Base-by-base conservation (phyloP, 2,329 filamentous ascomycete genomes). In the Colletotrichum euphorbiae region DNA sequence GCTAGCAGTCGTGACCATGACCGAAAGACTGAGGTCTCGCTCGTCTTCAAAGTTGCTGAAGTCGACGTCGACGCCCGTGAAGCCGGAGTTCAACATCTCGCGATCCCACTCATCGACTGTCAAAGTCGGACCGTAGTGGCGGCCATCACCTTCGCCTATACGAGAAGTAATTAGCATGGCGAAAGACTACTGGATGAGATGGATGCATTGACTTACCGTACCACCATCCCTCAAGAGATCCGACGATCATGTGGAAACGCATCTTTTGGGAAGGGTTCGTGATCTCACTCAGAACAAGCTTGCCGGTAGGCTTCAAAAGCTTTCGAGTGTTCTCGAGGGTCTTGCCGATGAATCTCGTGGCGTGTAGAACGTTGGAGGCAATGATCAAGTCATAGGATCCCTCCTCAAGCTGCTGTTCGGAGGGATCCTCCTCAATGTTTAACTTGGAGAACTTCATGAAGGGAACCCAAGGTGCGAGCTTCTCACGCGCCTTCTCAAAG, bases 301-400 rank as follows among this genome's bases (percentile, higher is more conserved):
- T 74, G 3, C 77, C 77, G 4, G 73, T 74, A 0, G 76, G 75
- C 40, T 73, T 75, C 3, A 78, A 62, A 1, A 78, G 69, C n/a
- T 48, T 64, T 6, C 62, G 70, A 0, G 72, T 70, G 31, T 77
- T 72, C 7, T 61, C 51, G 42, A 78, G 38, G 2, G 76, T 75
- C 6, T 66, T 59, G 7, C 71, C 58, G 2, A 77, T 66, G 15
- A 69, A 69, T 1, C 58, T 64, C 1, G 75, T 77, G 8, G 75
- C 76, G 38, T 77, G 75, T 2, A 77, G 42, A 12, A 75, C 74
- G 45, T 75, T 75, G 2, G 75, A 66, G 8, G 76, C 73, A 33
- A 77, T 36, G 43, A 79, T 58, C 2, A 78, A 56, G 55, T 77
- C 76, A 58, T 73, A 78, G 4, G 61, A 67, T 0, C 64, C 61